Percentiles rank a stretch among this genome's conserved stretches.
Evolutionary conservation across 768 basidiomycete genomes (phyloP).

Genomic region (Phaffia tasmanica): DNA sequence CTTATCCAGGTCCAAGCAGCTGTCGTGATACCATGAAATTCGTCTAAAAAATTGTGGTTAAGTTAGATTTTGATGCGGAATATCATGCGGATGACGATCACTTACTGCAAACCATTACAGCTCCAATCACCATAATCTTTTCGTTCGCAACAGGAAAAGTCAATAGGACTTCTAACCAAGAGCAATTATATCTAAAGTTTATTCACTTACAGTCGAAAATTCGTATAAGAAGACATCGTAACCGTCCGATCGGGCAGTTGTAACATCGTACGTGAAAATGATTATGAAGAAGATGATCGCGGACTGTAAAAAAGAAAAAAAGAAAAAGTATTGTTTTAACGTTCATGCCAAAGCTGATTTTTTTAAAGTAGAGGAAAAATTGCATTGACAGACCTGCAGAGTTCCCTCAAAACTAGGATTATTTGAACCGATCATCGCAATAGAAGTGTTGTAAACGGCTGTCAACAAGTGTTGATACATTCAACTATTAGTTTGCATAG

Average conservation of each 20-base stretch:
- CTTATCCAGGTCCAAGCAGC: conserved; percentile 63
- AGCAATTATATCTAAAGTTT: neutral
- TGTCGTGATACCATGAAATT: conserved; percentile 10
- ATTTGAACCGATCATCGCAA: too few relatives aligned
- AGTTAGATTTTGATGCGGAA: too few relatives aligned
- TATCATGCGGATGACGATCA: neutral
- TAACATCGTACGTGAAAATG: conserved; percentile 61
- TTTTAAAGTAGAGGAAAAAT: neutral
- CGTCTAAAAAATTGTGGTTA: neutral
- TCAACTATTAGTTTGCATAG: too few relatives aligned
- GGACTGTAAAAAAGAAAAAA: conserved; percentile 48
- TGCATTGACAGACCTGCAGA: conserved; percentile 53
- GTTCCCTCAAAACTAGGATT: conserved; percentile 42
- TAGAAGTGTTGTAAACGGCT: too few relatives aligned
- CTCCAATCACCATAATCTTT: conserved; percentile 72
- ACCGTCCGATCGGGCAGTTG: conserved; percentile 67
- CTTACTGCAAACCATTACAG: conserved; percentile 39
- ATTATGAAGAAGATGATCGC: conserved; percentile 86
- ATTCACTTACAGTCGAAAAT: too few relatives aligned
- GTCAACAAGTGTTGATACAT: too few relatives aligned
- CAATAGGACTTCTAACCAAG: neutral
- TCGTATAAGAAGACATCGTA: conserved; percentile 44
- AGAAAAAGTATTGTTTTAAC: neutral
- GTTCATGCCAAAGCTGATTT: neutral
- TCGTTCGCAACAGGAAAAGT: neutral